These are phyloP conservation scores for Ogataea nitratoaversa DNA, from an alignment of 805 yeast species.

Conservation along the genomic window DNA sequence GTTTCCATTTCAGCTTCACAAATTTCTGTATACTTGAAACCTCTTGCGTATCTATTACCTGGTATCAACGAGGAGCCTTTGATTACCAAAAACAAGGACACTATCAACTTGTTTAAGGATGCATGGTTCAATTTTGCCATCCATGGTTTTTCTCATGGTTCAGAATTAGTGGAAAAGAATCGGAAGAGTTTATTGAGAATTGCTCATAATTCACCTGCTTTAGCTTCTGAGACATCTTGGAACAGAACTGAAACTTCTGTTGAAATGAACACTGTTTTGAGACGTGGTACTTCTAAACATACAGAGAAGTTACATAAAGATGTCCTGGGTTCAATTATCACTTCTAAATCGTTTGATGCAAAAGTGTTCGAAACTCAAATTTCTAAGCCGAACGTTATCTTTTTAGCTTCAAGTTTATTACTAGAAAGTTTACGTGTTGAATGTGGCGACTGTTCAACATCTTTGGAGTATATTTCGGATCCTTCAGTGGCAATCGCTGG, in stretches of 20 bases:
- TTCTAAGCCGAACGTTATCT: constrained; percentile 78
- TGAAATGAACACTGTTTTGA: constrained; percentile 84
- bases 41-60: constrained; percentile 75
- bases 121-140: constrained; percentile 93
- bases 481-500: constrained; percentile 70
- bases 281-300: constrained; percentile 83
- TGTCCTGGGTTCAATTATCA: constrained; percentile 45
- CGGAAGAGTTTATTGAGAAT: constrained; percentile 53
- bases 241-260: constrained; percentile 86
- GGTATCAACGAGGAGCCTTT: constrained; percentile 42
- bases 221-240: constrained; percentile 77
- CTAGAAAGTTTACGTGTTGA: constrained; percentile 76
- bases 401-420: constrained; percentile 74
- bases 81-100: constrained; percentile 41
- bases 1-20: constrained; percentile 67
- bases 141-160: constrained; percentile 74
- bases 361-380: constrained; percentile 38
- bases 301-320: constrained; percentile 74
- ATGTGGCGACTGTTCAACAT: constrained; percentile 77
- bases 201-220: constrained; percentile 84
- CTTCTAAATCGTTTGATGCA: constrained; percentile 46
- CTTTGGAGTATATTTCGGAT: constrained; percentile 77
- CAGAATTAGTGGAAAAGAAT: constrained; percentile 49
- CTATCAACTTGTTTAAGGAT: constrained; percentile 67
- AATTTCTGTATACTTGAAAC: constrained; percentile 59